Evolutionary conservation across 1,284 basidiomycete species (phyloP).

Genomic region (Malassezia nana): DNA sequence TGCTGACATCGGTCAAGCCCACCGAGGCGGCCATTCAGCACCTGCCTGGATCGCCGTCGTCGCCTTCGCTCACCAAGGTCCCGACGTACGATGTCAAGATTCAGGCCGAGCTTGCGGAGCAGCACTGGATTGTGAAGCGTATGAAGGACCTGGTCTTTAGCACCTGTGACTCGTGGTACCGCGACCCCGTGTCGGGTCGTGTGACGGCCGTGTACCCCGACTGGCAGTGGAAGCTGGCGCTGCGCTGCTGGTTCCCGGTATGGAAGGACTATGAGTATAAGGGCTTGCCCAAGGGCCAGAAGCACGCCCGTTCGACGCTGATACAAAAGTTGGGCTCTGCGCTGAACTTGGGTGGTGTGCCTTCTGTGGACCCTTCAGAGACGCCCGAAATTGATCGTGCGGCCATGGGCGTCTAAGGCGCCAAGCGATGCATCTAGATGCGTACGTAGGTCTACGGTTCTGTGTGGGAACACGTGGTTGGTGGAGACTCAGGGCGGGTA

Average conservation of each 20-base stretch:
- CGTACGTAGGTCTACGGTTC: too few relatives aligned
- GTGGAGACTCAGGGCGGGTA: too few relatives aligned
- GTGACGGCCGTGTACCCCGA: slow-evolving; percentile 40
- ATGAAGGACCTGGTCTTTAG: slow-evolving; percentile 36
- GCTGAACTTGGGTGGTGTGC: slow-evolving; percentile 27
- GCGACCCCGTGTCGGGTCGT: slow-evolving; percentile 27
- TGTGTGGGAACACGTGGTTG: too few relatives aligned
- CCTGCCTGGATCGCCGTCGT: slow-evolving; percentile 21
- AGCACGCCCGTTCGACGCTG: slow-evolving; percentile 19
- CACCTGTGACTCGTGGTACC: slow-evolving; percentile 39
- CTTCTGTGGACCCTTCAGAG: slow-evolving; percentile 26
- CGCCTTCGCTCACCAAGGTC: slow-evolving; percentile 13
- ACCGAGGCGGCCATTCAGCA: slow-evolving; percentile 23
- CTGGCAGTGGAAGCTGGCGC: slow-evolving; percentile 35
- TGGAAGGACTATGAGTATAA: slow-evolving; percentile 34
- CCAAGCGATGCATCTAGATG: too few relatives aligned
- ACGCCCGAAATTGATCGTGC: slow-evolving; percentile 29
- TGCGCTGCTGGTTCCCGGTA: slow-evolving; percentile 28
- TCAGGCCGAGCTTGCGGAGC: slow-evolving; percentile 36
- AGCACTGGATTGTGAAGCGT: slow-evolving; percentile 35
- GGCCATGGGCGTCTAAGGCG: slow-evolving; percentile 23
- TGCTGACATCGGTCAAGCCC: slow-evolving; percentile 25
- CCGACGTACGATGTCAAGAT: slow-evolving; percentile 36
- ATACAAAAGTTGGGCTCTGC: slow-evolving; percentile 28
- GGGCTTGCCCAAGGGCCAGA: slow-evolving; percentile 19